Conservation (phyloP, 2,329 filamentous ascomycete genomes). For the Zymoseptoria tritici region DNA sequence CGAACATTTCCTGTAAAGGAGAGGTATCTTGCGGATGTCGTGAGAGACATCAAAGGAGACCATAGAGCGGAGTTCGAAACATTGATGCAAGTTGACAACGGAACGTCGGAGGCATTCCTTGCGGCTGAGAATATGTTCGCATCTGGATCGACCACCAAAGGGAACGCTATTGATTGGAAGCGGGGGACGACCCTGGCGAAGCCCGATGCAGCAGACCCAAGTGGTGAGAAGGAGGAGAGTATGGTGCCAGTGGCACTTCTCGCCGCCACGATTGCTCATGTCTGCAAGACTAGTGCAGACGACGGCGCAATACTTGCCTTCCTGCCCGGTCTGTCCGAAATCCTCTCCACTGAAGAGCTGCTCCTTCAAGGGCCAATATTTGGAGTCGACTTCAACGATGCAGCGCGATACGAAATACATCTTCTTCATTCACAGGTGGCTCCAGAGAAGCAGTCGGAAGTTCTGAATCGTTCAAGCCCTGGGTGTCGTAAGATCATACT, state of each 20-base stretch:
- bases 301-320: conserved; percentile 44
- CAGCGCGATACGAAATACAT: conserved; percentile 36
- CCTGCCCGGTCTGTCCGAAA: conserved; percentile 39
- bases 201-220: conserved; percentile 16
- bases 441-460: conserved; percentile 34
- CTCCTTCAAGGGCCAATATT: conserved; percentile 25
- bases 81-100: conserved; percentile 5
- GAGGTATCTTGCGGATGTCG: conserved; percentile 37
- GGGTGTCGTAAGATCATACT: conserved; percentile 44
- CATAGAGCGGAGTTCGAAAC: conserved; percentile 17
- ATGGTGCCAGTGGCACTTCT: conserved; percentile 38
- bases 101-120: conserved; percentile 16
- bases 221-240: conserved; percentile 31
- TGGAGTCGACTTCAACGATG: conserved; percentile 37
- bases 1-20: conserved; percentile 38
- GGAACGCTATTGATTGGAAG: conserved; percentile 36
- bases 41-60: conserved; percentile 24
- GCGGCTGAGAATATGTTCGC: conserved; percentile 17
- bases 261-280: conserved; percentile 39
- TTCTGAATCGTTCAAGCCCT: conserved; percentile 35
- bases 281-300: conserved; percentile 34
- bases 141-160: conserved; percentile 1
- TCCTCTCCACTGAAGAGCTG: conserved; percentile 27
- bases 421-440: conserved; percentile 43
- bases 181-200: conserved; percentile 20